Conservation (phyloP, 768 basidiomycete genomes). For the Podaxis carcinomalis region DNA sequence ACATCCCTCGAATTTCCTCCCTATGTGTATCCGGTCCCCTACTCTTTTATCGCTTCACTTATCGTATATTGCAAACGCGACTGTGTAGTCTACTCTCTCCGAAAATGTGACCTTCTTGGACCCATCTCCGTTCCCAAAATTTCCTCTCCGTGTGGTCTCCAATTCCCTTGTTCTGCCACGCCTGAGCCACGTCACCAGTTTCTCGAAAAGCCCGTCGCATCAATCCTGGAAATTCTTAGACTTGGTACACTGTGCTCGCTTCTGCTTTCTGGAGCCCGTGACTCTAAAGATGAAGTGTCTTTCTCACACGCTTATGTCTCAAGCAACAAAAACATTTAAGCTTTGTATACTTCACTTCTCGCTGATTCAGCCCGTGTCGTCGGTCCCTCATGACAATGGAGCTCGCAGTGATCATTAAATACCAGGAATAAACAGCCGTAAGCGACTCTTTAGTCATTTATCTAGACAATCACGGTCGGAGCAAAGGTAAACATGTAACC, state of each 20-base stretch:
- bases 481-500: too few relatives aligned
- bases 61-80: neutral
- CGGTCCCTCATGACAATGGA: neutral
- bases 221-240: neutral
- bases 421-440: neutral
- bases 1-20: neutral
- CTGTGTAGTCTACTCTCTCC: too few relatives aligned
- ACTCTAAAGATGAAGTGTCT: neutral
- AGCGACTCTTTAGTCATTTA: neutral
- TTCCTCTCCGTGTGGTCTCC: neutral
- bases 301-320: neutral
- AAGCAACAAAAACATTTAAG: neutral
- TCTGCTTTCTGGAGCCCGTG: neutral
- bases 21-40: neutral
- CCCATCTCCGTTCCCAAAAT: neutral
- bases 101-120: neutral
- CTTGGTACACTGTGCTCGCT: neutral
- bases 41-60: neutral
- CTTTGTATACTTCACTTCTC: neutral
- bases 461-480: too few relatives aligned
- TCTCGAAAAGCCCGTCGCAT: neutral
- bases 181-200: conserved; percentile 4
- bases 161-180: neutral
- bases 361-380: too few relatives aligned
- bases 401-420: neutral